These are phyloP conservation scores for Annona cherimola DNA, from an alignment of 164 flowering plant species.

Conservation along the genomic window DNA sequence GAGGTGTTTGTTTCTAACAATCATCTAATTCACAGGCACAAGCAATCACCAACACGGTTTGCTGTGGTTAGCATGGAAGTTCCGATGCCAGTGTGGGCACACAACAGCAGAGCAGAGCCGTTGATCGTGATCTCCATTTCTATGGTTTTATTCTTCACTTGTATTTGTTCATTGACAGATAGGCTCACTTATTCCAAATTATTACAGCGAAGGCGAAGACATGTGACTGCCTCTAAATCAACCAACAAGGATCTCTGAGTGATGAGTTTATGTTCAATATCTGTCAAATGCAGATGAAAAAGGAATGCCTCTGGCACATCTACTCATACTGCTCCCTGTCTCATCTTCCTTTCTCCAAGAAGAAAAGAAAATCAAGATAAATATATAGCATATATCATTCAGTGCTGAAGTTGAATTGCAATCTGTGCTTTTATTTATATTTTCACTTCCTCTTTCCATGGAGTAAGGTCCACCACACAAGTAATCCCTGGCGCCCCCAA, in stretches of 20 bases:
- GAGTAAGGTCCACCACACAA: too few relatives aligned
- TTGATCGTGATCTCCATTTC: conserved; percentile 14
- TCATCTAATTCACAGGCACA: conserved; percentile 19
- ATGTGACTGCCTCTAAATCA: background rate
- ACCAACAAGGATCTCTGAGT: background rate
- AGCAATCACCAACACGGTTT: conserved; percentile 30
- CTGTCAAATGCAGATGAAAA: background rate
- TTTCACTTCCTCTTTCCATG: too few relatives aligned
- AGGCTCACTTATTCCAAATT: conserved; percentile 12
- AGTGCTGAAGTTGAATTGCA: too few relatives aligned
- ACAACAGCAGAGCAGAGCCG: conserved; percentile 19
- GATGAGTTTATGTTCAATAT: background rate
- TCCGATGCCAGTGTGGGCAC: conserved; percentile 15
- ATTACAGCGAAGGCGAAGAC: conserved; percentile 7
- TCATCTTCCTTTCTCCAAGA: background rate
- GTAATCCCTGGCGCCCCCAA: too few relatives aligned
- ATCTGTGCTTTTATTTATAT: too few relatives aligned
- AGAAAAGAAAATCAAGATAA: background rate
- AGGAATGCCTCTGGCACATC: background rate
- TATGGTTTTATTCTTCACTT: conserved; percentile 22
- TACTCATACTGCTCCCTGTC: background rate
- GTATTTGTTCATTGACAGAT: conserved; percentile 19
- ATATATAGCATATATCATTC: too few relatives aligned
- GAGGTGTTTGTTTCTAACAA: background rate
- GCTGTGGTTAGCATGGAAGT: conserved; percentile 35